Conservation (phyloP, 2,329 filamentous ascomycete genomes). For the Talaromyces sp. region DNA sequence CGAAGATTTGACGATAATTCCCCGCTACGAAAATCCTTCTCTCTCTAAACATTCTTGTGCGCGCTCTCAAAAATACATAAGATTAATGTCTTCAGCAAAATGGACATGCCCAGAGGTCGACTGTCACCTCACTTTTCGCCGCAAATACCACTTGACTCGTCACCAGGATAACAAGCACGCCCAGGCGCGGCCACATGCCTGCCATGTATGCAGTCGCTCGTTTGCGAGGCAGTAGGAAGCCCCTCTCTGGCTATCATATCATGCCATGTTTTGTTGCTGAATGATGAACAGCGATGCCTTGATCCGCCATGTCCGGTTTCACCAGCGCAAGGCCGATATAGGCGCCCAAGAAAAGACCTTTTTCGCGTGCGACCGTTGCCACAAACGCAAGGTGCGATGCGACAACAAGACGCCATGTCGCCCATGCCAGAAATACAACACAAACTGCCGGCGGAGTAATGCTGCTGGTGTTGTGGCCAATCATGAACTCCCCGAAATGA, state of each 20-base stretch:
- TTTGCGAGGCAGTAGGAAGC: neutral
- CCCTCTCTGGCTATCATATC: neutral
- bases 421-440: neutral
- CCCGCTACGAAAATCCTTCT: neutral
- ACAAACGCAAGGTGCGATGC: conserved; percentile 1
- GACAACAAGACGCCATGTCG: neutral
- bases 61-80: neutral
- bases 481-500: neutral
- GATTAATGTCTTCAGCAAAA: neutral
- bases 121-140: neutral
- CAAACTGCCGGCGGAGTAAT: neutral
- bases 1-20: neutral
- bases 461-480: neutral
- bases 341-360: neutral
- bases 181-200: neutral
- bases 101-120: neutral
- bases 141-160: neutral
- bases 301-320: neutral
- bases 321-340: neutral
- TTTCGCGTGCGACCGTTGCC: neutral
- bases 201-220: neutral
- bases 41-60: neutral
- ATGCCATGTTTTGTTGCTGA: neutral
- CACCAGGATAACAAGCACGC: neutral
- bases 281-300: neutral